Percentiles rank a stretch among this genome's conserved stretches.
phyloP scores from a whole-genome alignment of 352 stramenopile species.

The Globisporangium splendens region DNA sequence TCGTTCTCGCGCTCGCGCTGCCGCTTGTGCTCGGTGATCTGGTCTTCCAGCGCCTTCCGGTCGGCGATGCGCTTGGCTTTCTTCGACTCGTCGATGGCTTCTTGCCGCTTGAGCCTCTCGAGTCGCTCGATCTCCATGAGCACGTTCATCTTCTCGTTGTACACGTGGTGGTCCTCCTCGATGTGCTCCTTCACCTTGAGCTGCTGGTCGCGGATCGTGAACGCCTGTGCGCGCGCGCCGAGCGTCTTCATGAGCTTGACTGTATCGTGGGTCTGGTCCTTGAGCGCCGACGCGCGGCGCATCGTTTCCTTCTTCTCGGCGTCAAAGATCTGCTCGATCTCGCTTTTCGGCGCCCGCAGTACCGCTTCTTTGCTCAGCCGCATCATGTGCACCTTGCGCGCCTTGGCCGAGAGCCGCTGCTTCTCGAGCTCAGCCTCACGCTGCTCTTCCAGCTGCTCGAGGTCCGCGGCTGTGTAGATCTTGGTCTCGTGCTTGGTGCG shows the following conservation, averaged over 20 bases:
- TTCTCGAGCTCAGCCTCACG: slow-evolving; percentile 55
- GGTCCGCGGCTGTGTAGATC: slow-evolving; percentile 50
- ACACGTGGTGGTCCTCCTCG: slow-evolving; percentile 78
- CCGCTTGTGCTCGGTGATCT: slow-evolving; percentile 60
- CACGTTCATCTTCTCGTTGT: slow-evolving; percentile 93
- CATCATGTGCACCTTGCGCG: slow-evolving; percentile 80
- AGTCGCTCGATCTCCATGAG: slow-evolving; percentile 94
- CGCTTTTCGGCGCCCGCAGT: slow-evolving; percentile 59
- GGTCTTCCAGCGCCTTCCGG: slow-evolving; percentile 87
- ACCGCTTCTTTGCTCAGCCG: slow-evolving; percentile 62
- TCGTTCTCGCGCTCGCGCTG: slow-evolving; percentile 44
- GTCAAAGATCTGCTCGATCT: slow-evolving; percentile 77
- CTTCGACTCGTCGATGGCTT: slow-evolving; percentile 86
- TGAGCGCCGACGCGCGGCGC: slow-evolving; percentile 45
- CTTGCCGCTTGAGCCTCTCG: slow-evolving; percentile 87
- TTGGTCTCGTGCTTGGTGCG: slow-evolving; percentile 68
- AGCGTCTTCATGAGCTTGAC: slow-evolving; percentile 94
- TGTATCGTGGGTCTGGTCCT: slow-evolving; percentile 84
- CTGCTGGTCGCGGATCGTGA: slow-evolving; percentile 94
- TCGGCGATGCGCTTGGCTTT: slow-evolving; percentile 82
- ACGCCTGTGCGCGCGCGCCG: slow-evolving; percentile 87
- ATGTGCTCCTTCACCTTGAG: slow-evolving; percentile 61
- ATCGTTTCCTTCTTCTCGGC: slow-evolving; percentile 63
- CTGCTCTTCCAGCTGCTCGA: slow-evolving; percentile 54
- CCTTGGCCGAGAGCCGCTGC: slow-evolving; percentile 54